These are phyloP conservation scores for Moesziomyces antarcticus DNA, from an alignment of 1,284 basidiomycete species.

Conservation along the genomic window DNA sequence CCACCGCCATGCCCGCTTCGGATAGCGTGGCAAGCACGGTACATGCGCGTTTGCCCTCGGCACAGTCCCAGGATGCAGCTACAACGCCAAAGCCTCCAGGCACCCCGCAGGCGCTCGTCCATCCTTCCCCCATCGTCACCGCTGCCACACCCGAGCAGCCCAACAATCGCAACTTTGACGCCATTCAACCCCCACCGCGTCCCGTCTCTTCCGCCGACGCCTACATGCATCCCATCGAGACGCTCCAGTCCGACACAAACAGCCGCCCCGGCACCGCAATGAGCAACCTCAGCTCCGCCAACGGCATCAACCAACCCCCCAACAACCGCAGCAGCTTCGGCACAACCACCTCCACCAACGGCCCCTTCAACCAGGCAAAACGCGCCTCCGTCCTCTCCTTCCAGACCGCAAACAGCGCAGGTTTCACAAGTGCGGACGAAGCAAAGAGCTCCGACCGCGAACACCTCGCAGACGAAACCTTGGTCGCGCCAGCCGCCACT, in stretches of 20 bases:
- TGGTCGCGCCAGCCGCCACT: background rate
- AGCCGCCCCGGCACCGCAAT: slow-evolving; percentile 44
- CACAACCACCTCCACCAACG: slow-evolving; percentile 8
- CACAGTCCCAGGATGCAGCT: slow-evolving; percentile 24
- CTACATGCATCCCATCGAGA: slow-evolving; percentile 38
- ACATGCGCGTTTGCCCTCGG: slow-evolving; percentile 13
- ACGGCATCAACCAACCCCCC: slow-evolving; percentile 38
- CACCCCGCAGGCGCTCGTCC: slow-evolving; percentile 11
- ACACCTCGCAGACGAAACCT: slow-evolving; percentile 10
- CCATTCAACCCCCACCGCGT: slow-evolving; percentile 5
- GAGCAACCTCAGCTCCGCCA: slow-evolving; percentile 46
- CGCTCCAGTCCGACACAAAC: slow-evolving; percentile 25
- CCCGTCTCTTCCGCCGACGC: slow-evolving; percentile 49
- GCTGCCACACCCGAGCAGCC: slow-evolving; percentile 38
- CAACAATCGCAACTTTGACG: slow-evolving; percentile 1
- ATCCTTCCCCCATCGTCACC: slow-evolving; percentile 23
- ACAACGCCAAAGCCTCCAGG: slow-evolving; percentile 24
- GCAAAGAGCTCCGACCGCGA: slow-evolving; percentile 29
- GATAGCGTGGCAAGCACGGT: slow-evolving; percentile 14
- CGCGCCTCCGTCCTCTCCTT: slow-evolving; percentile 60
- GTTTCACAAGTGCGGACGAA: slow-evolving; percentile 50
- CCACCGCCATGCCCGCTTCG: slow-evolving; percentile 7
- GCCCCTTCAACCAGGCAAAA: slow-evolving; percentile 32
- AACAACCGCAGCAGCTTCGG: slow-evolving; percentile 46
- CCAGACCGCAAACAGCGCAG: slow-evolving; percentile 61